Base-by-base conservation (phyloP, 2,329 filamentous ascomycete species). In the Penicillium sp. region DNA sequence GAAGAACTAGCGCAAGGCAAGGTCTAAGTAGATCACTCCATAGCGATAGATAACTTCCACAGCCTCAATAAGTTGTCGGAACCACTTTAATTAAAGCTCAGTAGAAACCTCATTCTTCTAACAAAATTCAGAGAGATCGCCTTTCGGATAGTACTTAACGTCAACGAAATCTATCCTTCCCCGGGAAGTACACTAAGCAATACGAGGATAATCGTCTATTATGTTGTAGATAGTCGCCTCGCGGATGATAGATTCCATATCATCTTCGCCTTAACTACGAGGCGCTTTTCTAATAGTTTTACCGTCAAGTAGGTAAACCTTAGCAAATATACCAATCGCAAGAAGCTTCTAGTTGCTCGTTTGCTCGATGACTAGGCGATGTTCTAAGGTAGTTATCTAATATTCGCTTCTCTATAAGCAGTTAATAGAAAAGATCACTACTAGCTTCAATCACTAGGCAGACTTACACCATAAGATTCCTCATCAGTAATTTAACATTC, bases 1-100 rank as follows among this genome's bases (percentile, higher is more conserved):
- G 28, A 58, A 54, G 15, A 58, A 51, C 37, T 61, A 52, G 6
- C 50, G 46, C 3, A 61, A 44, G 6, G 46, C 53, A 10, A 69
- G 51, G 39, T 60, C 63, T 27, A 55, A 63, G 44, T 62, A 55
- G 24, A 58, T 59, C 1, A 62, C 44, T 18, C 44, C 54, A 47
- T 47, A 32, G 12, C 10, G 18, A 40, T 63, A 55, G 18, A 61
- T 58, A 23, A 54, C 15, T 20, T 28, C 44, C 25, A 58, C 33
- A 2, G 52, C 57, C 46, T 62, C 55, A 6, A 62, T 49, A 20
- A 61, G 58, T 47, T 62, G 58, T 20, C 42, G 47, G 40, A 50
- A 55, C 53, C 53, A 53, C 42, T 52, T 53, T 42, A 43, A 44
- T 39, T 35, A 48, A 20, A 50, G 44, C 3, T 45, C 46, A 23